Conservation (phyloP, 2,329 filamentous ascomycete species). For the Fusarium avenaceum region DNA sequence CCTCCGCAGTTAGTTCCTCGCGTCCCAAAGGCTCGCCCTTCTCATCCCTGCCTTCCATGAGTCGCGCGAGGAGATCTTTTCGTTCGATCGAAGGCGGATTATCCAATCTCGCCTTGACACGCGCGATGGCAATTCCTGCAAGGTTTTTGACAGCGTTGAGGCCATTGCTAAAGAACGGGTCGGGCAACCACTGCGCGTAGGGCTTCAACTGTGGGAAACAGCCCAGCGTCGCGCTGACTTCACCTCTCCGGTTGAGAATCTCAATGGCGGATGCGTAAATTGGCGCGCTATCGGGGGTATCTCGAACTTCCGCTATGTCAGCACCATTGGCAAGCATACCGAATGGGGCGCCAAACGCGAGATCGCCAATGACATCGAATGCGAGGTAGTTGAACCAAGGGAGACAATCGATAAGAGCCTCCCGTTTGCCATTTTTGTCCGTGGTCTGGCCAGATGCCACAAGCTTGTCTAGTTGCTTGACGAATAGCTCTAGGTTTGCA, state of each 20-base stretch:
- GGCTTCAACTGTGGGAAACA: conserved; percentile 81
- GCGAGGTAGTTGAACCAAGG: conserved; percentile 77
- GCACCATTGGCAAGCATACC: conserved; percentile 81
- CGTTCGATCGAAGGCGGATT: conserved; percentile 75
- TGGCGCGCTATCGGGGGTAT: conserved; percentile 70
- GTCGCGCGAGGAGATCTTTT: conserved; percentile 82
- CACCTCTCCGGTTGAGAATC: conserved; percentile 88
- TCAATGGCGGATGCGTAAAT: conserved; percentile 84
- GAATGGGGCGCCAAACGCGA: conserved; percentile 67
- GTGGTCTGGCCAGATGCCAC: conserved; percentile 61
- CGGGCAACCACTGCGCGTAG: conserved; percentile 83
- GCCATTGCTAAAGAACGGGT: conserved; percentile 84
- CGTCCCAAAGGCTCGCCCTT: conserved; percentile 80
- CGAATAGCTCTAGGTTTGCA: conserved; percentile 80
- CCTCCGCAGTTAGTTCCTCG: conserved; percentile 88
- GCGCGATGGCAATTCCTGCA: conserved; percentile 87
- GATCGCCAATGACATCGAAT: conserved; percentile 63
- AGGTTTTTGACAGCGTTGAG: conserved; percentile 82
- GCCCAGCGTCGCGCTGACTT: conserved; percentile 85
- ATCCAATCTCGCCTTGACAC: conserved; percentile 80
- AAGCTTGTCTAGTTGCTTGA: conserved; percentile 78
- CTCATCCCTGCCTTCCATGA: conserved; percentile 89
- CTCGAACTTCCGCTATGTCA: conserved; percentile 81
- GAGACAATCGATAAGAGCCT: conserved; percentile 78
- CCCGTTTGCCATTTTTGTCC: conserved; percentile 70